These are phyloP conservation scores for Trametes maxima DNA, from an alignment of 768 basidiomycete genomes.

Conservation along the genomic window DNA sequence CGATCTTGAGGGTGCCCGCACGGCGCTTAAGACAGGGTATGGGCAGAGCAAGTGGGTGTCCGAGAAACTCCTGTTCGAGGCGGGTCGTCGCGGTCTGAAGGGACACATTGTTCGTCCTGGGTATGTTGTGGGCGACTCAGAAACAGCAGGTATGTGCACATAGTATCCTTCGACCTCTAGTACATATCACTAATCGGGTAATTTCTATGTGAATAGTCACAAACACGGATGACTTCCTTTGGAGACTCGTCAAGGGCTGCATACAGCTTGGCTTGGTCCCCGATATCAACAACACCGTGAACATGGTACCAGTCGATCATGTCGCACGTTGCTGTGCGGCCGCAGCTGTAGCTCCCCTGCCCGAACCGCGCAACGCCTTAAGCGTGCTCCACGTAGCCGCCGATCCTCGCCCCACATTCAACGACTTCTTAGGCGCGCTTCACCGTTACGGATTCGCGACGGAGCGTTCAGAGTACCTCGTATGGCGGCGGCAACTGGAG, in stretches of 20 bases:
- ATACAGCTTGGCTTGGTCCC: constrained; percentile 95
- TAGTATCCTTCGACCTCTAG: no score
- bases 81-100: constrained; percentile 79
- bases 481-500: constrained; percentile 91
- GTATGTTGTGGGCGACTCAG: constrained; percentile 93
- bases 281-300: constrained; percentile 97
- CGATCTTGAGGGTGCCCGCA: constrained; percentile 82
- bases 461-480: constrained; percentile 81
- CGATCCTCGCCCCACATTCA: constrained; percentile 85
- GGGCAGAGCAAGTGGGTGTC: constrained; percentile 99
- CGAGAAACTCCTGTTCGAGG: constrained; percentile 92
- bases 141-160: constrained; percentile 68
- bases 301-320: constrained; percentile 98
- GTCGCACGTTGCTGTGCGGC: constrained; percentile 83
- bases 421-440: constrained; percentile 76
- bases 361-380: constrained; percentile 36
- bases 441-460: constrained; percentile 79
- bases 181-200: background rate
- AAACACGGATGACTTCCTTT: constrained; percentile 98
- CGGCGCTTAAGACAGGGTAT: constrained; percentile 84
- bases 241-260: constrained; percentile 98
- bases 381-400: constrained; percentile 86
- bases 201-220: constrained; percentile 60
- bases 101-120: constrained; percentile 92
- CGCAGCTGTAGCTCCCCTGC: constrained; percentile 66